Evolutionary conservation across 495 filamentous ascomycete species (phyloP).

Genomic region (Zalerion maritima): DNA sequence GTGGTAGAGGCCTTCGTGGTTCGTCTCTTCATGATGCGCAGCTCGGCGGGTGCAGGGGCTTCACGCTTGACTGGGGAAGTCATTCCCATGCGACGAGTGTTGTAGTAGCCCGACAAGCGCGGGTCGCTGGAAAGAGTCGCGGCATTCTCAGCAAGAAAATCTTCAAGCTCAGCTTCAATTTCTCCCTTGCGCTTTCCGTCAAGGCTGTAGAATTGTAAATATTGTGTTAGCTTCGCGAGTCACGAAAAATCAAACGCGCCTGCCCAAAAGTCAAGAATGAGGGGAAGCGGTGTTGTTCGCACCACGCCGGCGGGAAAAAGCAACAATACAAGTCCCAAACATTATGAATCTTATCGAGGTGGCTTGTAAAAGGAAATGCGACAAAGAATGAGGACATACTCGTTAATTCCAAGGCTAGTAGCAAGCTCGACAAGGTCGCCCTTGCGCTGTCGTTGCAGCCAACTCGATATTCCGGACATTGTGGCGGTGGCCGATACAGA

Average conservation of each 20-base stretch:
- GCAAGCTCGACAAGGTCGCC: conserved; percentile 63
- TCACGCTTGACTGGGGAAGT: conserved; percentile 71
- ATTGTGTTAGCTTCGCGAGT: conserved; percentile 10
- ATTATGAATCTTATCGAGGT: conserved; percentile 1
- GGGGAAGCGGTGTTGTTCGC: no score
- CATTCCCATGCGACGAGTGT: conserved; percentile 36
- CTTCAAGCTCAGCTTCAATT: conserved; percentile 62
- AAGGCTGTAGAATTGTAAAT: no score
- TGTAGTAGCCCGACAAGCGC: conserved; percentile 62
- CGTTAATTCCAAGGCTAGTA: conserved; percentile 52
- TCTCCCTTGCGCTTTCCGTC: conserved; percentile 65
- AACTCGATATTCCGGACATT: conserved; percentile 47
- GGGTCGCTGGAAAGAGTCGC: conserved; percentile 45
- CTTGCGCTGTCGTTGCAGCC: conserved; percentile 76
- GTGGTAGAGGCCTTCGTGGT: conserved; percentile 30
- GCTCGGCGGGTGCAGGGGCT: conserved; percentile 15
- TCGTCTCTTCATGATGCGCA: conserved; percentile 28
- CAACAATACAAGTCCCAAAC: background rate
- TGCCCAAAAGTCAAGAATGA: conserved; percentile 3
- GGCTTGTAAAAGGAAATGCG: conserved; percentile 5
- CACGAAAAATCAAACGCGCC: conserved; percentile 3
- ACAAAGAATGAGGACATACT: conserved; percentile 38
- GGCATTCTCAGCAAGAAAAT: conserved; percentile 54
- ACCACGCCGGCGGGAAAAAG: no score
- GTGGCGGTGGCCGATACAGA: conserved; percentile 13